phyloP scores from a whole-genome alignment of 257 asterid species.

The Petunia secreta region DNA sequence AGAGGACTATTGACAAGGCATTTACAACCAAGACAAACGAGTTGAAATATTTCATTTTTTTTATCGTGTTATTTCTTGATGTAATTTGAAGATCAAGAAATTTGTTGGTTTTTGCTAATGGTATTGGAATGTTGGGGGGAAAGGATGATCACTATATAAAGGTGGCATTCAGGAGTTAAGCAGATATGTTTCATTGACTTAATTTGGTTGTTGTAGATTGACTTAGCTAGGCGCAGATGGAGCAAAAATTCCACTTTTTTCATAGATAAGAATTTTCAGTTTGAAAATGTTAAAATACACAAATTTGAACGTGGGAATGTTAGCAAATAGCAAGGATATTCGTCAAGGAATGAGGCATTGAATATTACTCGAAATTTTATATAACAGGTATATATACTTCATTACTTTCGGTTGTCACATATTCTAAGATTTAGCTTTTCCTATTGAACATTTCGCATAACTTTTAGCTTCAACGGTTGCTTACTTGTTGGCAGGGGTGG shows the following conservation, averaged over 20 bases:
- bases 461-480: not conserved
- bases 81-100: not conserved
- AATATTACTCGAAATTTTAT: not conserved
- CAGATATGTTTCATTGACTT: not conserved
- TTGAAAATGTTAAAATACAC: constrained; percentile 15
- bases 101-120: not conserved
- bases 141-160: constrained; percentile 22
- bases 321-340: not conserved
- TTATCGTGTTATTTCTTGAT: not conserved
- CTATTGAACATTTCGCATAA: not conserved
- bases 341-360: constrained; percentile 25
- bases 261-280: constrained; percentile 12
- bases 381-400: not conserved
- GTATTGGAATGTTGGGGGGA: not conserved
- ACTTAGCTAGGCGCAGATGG: not conserved
- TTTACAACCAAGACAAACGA: constrained; percentile 16
- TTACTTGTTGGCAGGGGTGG: no score
- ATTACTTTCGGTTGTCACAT: not conserved
- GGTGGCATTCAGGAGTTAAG: not conserved
- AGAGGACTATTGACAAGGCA: not conserved
- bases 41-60: not conserved
- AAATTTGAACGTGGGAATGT: not conserved
- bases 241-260: not conserved
- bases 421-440: constrained; percentile 12
- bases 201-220: not conserved